Conservation (phyloP, 345 rosid species). For the Citrus medica region DNA sequence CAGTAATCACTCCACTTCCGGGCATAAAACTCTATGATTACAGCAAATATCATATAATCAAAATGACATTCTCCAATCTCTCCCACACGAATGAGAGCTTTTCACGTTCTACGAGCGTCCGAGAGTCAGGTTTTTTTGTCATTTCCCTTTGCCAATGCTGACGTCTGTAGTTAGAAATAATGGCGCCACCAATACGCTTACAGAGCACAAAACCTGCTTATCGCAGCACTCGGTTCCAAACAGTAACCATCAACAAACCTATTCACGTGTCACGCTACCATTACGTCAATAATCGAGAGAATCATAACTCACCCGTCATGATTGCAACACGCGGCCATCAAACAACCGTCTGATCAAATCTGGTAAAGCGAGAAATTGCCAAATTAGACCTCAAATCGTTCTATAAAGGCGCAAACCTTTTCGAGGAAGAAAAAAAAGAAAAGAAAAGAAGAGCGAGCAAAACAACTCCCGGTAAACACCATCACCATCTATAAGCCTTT, state of each 20-base stretch:
- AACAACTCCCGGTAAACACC: background rate
- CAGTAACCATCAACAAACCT: background rate
- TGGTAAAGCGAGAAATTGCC: background rate
- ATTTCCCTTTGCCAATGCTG: too few relatives aligned
- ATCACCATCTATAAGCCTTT: too few relatives aligned
- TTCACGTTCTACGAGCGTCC: too few relatives aligned
- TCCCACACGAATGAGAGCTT: too few relatives aligned
- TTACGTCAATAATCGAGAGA: background rate
- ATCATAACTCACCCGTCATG: background rate
- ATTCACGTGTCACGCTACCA: background rate
- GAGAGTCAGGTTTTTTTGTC: too few relatives aligned
- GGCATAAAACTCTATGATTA: too few relatives aligned
- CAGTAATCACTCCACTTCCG: too few relatives aligned
- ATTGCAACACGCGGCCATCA: background rate
- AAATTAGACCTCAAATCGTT: background rate
- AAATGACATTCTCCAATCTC: too few relatives aligned
- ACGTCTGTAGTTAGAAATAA: too few relatives aligned
- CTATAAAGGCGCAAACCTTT: background rate
- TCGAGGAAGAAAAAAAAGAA: background rate
- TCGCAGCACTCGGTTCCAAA: background rate
- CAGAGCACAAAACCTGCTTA: too few relatives aligned
- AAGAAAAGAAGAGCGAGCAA: background rate
- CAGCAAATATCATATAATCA: too few relatives aligned
- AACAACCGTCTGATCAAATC: conserved; percentile 2
- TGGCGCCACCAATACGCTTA: too few relatives aligned